Evolutionary conservation across 1,284 basidiomycete species (phyloP), one percentile per base, ranked within the genome.

Genomic region (Termitomyces sp.): DNA sequence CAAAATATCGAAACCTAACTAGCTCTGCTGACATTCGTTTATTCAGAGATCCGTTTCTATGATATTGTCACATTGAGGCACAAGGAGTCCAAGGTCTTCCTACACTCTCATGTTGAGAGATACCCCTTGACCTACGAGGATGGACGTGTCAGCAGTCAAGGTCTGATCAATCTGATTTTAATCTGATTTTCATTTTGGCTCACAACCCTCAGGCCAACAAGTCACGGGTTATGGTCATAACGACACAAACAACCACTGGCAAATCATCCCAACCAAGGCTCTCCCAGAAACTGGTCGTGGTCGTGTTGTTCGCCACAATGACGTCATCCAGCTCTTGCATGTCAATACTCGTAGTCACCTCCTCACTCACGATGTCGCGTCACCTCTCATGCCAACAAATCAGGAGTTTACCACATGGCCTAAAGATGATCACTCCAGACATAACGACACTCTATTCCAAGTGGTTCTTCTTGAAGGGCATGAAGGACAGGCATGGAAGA

Each of bases 91-190:
- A 93, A 96, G 62, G 89, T 89, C 31, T 96, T 84, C 72, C 73
- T 99, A 52, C 96, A 99, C 69, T 98, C 97, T 3, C 96, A 99
- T 64, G 68, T 79, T 0, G 93, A 97, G 39, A 77, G 72, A 19
- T 99, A 98, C 67, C 97, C 97, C 30, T 75, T 97, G 57, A 88
- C 88, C 58, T 99, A 99, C 67, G 92, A 96, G 0, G 97, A 99
- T 62, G 94, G 95, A 2, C 91, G 97, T 55, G 87, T 99, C 68
- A 94, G 91, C 62, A 93, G 88, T 62, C 91, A 97, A 79, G 95
- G 93, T 84, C 8, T 11, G 13, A 13, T 37, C n/a, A 8, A 26
- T 46, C 18, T 18, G 50, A 65, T 48, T 48, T 1, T 8, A 41
- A n/a, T 33, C 18, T 9, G 16, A 3, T 13, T 24, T 26, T 6